Conservation (phyloP, 352 stramenopile species). For the Phytophthora sp. region DNA sequence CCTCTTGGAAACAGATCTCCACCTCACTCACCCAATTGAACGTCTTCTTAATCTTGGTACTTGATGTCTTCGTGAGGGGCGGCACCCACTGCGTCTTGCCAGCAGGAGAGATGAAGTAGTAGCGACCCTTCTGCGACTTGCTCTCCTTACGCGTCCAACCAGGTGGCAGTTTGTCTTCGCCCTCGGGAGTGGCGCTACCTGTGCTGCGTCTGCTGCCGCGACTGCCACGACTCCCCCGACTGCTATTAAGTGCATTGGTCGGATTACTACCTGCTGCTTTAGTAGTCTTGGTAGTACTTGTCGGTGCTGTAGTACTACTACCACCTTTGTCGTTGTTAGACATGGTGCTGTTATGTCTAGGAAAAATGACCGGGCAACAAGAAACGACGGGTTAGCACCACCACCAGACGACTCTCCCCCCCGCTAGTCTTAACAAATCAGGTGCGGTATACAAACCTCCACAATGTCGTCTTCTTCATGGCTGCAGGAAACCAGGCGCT, state of each 20-base stretch:
- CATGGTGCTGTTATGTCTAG: conserved; percentile 27
- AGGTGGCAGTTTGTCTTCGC: conserved; percentile 55
- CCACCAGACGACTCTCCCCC: neutral
- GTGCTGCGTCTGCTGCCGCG: conserved; percentile 34
- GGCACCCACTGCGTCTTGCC: conserved; percentile 88
- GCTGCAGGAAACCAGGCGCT: neutral
- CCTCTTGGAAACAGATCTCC: conserved; percentile 87
- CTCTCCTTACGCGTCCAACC: conserved; percentile 87
- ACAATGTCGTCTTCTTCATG: conserved; percentile 47
- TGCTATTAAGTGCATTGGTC: conserved; percentile 22
- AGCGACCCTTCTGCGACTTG: conserved; percentile 86
- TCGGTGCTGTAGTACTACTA: conserved; percentile 8
- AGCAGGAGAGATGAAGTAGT: conserved; percentile 85
- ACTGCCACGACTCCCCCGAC: conserved; percentile 27
- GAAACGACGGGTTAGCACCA: conserved; percentile 3
- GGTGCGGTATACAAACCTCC: conserved; percentile 27
- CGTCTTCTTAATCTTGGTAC: conserved; percentile 41
- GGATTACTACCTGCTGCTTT: conserved; percentile 21
- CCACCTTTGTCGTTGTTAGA: conserved; percentile 17
- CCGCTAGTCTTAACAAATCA: conserved; percentile 22
- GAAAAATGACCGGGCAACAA: conserved; percentile 1
- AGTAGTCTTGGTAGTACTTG: conserved; percentile 6
- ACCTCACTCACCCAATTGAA: conserved; percentile 87
- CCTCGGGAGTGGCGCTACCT: conserved; percentile 30
- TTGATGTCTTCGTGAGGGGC: conserved; percentile 40